Evolutionary conservation across 768 basidiomycete species (phyloP), one percentile per base, ranked within the genome.

Genomic region (Suillus variegatus): DNA sequence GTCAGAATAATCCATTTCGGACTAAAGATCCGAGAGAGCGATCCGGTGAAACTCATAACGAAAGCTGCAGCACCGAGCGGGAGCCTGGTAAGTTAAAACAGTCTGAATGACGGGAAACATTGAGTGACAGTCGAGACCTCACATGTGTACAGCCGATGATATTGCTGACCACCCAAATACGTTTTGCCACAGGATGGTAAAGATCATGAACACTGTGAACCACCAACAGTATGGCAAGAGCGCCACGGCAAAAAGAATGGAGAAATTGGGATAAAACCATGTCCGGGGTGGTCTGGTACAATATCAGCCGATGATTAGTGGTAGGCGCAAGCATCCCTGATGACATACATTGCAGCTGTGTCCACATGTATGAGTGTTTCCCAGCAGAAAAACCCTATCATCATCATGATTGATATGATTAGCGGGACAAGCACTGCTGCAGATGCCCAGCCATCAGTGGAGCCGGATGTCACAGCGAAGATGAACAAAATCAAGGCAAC

Each of bases 311-410:
- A 68, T 38, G 67, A 43, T 6, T 35, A 16, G 6, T 28, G 44
- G 43, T 4, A 25, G 18, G 18, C 13, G 41, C n/a, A 10, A 64
- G 38, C 38, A 64, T 41, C n/a, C 14, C 58, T 54, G 60, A 18
- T 25, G 16, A 69, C 79, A 51, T 68, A 82, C 82, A 84, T 70
- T 6, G 81, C 79, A 14, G 86, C 85, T 6, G 69, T 71, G 14
- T 82, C 73, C 18, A 69, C 67, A 3, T 80, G 81, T 16, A 85
- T 71, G 0, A 68, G 55, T 10, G 79, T 73, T 67, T 88, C 85
- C 80, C 81, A 87, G 58, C 79, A 74, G 73, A 88, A 84, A 76
- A 88, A 88, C 1, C 62, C 73, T 32, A 73, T 67, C 44, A 75
- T 68, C 13, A 84, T 66, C 10, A 80, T 41, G 64, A 84, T 70